phyloP scores from a whole-genome alignment of 2,329 filamentous ascomycete species.

The Parafenestella ontariensis region DNA sequence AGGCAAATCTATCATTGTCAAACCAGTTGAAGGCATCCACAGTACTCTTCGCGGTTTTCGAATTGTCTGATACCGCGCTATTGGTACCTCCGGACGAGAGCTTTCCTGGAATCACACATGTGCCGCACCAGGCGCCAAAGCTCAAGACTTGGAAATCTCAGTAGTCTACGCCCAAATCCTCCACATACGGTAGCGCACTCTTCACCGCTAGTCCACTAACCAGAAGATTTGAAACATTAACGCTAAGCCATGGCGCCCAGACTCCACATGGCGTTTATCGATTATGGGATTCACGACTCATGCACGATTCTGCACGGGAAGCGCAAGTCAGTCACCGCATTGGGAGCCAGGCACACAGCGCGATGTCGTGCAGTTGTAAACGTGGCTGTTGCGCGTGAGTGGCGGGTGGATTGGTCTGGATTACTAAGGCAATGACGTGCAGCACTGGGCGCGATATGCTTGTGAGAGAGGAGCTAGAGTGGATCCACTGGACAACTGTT shows the following conservation, averaged over 20 bases:
- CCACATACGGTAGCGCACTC: not conserved
- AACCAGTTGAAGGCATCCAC: not conserved
- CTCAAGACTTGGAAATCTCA: not conserved
- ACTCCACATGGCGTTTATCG: constrained; percentile 9
- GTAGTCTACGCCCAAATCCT: not conserved
- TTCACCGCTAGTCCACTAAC: constrained; percentile 14
- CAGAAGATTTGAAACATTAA: constrained; percentile 9
- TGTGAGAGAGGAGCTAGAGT: constrained; percentile 7
- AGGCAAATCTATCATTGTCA: not conserved
- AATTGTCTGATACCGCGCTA: not conserved
- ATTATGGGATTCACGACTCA: constrained; percentile 7
- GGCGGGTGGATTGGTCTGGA: not conserved
- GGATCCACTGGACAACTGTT: constrained; percentile 16
- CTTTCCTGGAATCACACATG: not conserved
- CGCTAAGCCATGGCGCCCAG: not conserved
- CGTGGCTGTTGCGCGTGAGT: constrained; percentile 1
- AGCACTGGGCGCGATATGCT: constrained; percentile 12
- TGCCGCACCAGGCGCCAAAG: not conserved
- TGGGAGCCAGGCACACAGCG: constrained; percentile 16
- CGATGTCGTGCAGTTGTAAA: constrained; percentile 26
- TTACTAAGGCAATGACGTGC: constrained; percentile 23
- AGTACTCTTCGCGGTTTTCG: not conserved
- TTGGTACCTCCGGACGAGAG: not conserved
- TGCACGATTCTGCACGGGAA: constrained; percentile 5
- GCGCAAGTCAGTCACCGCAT: constrained; percentile 19